Conservation (phyloP, 331 rosid genomes). For the Phaseolus coccineus region DNA sequence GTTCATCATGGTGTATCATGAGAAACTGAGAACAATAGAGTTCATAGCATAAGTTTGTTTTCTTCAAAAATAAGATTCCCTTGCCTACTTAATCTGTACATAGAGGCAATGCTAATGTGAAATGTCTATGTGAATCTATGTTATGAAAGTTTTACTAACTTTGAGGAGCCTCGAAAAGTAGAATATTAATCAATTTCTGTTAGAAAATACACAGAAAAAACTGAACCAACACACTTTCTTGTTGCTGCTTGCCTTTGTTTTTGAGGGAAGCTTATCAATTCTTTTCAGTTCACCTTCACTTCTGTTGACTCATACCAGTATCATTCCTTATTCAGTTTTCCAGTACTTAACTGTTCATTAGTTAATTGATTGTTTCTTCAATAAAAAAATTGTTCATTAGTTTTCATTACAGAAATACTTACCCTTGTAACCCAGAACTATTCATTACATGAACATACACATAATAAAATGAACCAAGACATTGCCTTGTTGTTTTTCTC, state of each 20-base stretch:
- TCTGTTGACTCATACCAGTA: background rate
- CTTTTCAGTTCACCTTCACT: background rate
- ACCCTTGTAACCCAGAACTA: no score
- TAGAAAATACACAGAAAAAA: no score
- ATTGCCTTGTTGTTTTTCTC: no score
- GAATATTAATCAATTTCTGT: background rate
- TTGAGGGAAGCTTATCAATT: background rate
- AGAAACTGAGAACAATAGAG: background rate
- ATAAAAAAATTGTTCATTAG: no score
- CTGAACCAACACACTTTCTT: background rate
- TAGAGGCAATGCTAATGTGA: conserved; percentile 30
- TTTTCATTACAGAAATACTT: no score
- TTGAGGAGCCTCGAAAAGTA: background rate
- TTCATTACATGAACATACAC: no score
- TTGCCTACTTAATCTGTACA: conserved; percentile 27
- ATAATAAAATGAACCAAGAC: no score
- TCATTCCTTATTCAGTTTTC: no score
- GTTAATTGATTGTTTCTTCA: no score
- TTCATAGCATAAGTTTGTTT: background rate
- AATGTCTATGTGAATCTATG: conserved; percentile 5
- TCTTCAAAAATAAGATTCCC: conserved; percentile 2
- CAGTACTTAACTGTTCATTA: no score
- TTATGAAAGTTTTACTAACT: background rate
- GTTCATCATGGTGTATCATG: conserved; percentile 31
- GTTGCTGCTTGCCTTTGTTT: background rate